Percentiles rank a stretch among this genome's conserved stretches.
phyloP scores from a whole-genome alignment of 2,329 filamentous ascomycete genomes.

The Cladosporium sp. region DNA sequence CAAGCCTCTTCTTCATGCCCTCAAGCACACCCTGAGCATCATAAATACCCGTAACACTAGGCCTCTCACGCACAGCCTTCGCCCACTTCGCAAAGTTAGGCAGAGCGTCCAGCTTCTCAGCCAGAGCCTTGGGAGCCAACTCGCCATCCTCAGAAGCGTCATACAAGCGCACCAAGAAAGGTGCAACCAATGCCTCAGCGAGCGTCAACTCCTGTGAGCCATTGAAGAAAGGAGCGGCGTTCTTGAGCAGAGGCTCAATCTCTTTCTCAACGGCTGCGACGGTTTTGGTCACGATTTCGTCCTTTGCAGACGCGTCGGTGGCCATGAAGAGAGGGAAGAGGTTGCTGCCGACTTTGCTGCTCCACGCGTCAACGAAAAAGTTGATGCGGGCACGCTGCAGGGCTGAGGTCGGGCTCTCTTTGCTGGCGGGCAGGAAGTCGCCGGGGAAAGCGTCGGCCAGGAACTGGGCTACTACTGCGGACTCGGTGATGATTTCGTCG shows the following conservation, averaged over 20 bases:
- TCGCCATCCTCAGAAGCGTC: slow-evolving; percentile 51
- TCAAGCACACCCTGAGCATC: slow-evolving; percentile 49
- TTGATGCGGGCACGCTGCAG: slow-evolving; percentile 62
- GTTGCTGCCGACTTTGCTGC: slow-evolving; percentile 54
- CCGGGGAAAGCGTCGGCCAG: slow-evolving; percentile 66
- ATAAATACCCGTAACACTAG: slow-evolving; percentile 63
- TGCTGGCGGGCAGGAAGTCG: slow-evolving; percentile 57
- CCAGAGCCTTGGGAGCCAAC: slow-evolving; percentile 50
- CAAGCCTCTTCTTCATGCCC: slow-evolving; percentile 41
- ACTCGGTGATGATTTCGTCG: slow-evolving; percentile 66
- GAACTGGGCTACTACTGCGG: slow-evolving; percentile 68
- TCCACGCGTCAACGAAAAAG: slow-evolving; percentile 70
- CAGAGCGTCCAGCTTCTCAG: slow-evolving; percentile 48
- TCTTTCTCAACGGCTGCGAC: slow-evolving; percentile 61
- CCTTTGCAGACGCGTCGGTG: slow-evolving; percentile 39
- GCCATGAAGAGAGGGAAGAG: slow-evolving; percentile 45
- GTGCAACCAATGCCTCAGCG: slow-evolving; percentile 66
- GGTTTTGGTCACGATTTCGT: slow-evolving; percentile 46
- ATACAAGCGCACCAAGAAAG: slow-evolving; percentile 62
- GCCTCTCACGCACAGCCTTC: slow-evolving; percentile 29
- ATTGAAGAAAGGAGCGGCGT: slow-evolving; percentile 43
- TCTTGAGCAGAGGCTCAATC: slow-evolving; percentile 64
- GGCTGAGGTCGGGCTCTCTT: slow-evolving; percentile 50
- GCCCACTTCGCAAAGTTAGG: slow-evolving; percentile 47
- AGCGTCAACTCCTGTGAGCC: slow-evolving; percentile 57